These are phyloP conservation scores for Hygrophoropsis aurantiaca DNA, from an alignment of 768 basidiomycete species.

Conservation along the genomic window DNA sequence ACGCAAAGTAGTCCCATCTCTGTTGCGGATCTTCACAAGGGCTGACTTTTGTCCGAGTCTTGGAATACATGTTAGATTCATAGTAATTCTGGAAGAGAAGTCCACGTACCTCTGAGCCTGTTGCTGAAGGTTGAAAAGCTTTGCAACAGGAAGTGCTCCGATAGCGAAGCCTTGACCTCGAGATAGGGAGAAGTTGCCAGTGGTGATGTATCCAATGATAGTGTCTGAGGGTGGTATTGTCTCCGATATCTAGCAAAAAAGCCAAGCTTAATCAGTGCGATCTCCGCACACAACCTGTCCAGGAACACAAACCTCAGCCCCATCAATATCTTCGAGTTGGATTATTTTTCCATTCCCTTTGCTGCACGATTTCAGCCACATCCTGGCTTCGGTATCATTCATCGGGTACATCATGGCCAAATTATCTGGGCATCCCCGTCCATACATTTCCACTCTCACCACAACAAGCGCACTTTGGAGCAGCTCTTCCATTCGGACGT, in stretches of 20 bases:
- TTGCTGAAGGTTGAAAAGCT: slow-evolving; percentile 49
- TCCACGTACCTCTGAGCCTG: slow-evolving; percentile 42
- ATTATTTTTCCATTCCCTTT: slow-evolving; percentile 16
- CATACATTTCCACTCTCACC: slow-evolving; percentile 60
- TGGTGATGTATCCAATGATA: slow-evolving; percentile 82
- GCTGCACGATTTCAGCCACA: slow-evolving; percentile 42
- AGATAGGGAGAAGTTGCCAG: slow-evolving; percentile 79
- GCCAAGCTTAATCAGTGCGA: slow-evolving; percentile 4
- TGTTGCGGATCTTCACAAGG: slow-evolving; percentile 66
- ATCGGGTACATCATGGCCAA: slow-evolving; percentile 71
- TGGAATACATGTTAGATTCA: neutral
- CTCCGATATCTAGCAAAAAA: slow-evolving; percentile 43
- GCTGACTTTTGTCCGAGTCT: slow-evolving; percentile 31
- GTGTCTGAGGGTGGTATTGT: slow-evolving; percentile 37
- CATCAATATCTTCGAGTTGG: slow-evolving; percentile 16
- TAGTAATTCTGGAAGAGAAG: neutral
- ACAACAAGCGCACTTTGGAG: slow-evolving; percentile 64
- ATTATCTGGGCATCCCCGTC: slow-evolving; percentile 73
- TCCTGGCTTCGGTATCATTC: slow-evolving; percentile 49
- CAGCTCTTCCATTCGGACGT: slow-evolving; percentile 41
- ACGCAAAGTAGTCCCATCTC: slow-evolving; percentile 53
- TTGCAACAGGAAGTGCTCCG: slow-evolving; percentile 63
- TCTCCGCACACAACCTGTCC: neutral
- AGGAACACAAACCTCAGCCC: slow-evolving; percentile 30
- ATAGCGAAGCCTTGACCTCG: slow-evolving; percentile 78